Evolutionary conservation across 257 asterid genomes (phyloP).

Genomic region (Solanum sejunctum): DNA sequence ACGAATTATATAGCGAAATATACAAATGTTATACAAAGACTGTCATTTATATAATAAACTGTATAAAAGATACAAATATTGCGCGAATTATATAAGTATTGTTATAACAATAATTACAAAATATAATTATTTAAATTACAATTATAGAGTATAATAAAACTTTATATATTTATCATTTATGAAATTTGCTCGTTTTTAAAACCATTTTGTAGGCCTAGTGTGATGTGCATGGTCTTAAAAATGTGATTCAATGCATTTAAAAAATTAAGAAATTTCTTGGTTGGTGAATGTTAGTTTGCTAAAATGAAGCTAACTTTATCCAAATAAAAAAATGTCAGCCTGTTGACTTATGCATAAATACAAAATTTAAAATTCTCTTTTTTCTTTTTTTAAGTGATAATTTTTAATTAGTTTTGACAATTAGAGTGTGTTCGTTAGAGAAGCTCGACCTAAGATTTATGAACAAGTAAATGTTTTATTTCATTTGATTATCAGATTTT

Average conservation of each 20-base stretch:
- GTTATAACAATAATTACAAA: no score
- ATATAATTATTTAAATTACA: no score
- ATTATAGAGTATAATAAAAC: no score
- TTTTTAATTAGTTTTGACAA: background rate
- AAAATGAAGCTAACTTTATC: background rate
- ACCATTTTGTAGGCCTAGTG: background rate
- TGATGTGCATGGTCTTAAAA: no score
- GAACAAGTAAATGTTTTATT: background rate
- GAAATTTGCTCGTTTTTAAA: no score
- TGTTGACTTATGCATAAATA: background rate
- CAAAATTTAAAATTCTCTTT: background rate
- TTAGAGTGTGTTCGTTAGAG: background rate
- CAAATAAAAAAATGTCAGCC: background rate
- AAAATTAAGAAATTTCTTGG: background rate
- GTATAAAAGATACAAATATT: no score
- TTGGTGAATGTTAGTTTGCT: background rate
- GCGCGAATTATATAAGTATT: no score
- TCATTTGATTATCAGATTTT: no score
- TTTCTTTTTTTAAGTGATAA: background rate
- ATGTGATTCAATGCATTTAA: background rate
- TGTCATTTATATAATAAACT: no score
- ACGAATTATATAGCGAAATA: no score
- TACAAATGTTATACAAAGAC: no score
- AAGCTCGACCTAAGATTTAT: background rate
- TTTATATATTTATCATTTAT: no score